These are phyloP conservation scores for Pezicula rhizophila DNA, from an alignment of 2,329 filamentous ascomycete genomes.

Conservation along the genomic window DNA sequence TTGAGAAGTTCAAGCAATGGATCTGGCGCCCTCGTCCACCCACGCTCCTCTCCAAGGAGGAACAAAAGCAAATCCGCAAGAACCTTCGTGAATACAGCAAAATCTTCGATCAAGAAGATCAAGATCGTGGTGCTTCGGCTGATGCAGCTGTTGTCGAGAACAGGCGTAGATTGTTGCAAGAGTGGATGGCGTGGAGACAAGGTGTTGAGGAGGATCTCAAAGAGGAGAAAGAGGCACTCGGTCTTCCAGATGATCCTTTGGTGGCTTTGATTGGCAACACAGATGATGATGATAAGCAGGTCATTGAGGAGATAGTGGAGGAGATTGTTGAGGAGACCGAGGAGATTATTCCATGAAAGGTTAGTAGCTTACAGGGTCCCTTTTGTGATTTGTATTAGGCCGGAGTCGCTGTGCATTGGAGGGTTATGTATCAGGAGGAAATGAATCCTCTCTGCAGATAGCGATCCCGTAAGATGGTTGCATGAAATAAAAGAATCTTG, in stretches of 20 bases:
- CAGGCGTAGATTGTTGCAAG: conserved; percentile 72
- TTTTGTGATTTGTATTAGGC: not conserved
- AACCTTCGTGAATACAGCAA: conserved; percentile 96
- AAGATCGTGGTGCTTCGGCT: conserved; percentile 86
- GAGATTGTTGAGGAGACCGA: conserved; percentile 82
- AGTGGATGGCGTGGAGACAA: conserved; percentile 84
- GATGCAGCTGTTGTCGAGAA: conserved; percentile 91
- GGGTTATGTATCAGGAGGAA: not conserved
- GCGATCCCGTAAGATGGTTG: too few species aligned
- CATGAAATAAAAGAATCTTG: too few species aligned
- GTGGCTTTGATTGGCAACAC: conserved; percentile 54
- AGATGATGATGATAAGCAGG: conserved; percentile 62
- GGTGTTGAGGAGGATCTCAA: conserved; percentile 63
- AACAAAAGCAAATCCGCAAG: conserved; percentile 97
- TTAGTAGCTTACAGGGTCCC: conserved; percentile 1
- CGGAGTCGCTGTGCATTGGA: not conserved
- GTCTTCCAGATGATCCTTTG: conserved; percentile 59
- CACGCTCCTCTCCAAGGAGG: conserved; percentile 89
- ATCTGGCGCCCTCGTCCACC: conserved; percentile 87
- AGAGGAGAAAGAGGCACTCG: conserved; percentile 64
- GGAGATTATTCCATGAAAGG: conserved; percentile 49
- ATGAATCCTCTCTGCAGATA: too few species aligned
- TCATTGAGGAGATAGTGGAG: conserved; percentile 79
- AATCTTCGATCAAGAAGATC: conserved; percentile 91
- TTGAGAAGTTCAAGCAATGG: conserved; percentile 98